Conservation (phyloP, 1,139 yeast species). For the Wickerhamiella pararugosa region DNA sequence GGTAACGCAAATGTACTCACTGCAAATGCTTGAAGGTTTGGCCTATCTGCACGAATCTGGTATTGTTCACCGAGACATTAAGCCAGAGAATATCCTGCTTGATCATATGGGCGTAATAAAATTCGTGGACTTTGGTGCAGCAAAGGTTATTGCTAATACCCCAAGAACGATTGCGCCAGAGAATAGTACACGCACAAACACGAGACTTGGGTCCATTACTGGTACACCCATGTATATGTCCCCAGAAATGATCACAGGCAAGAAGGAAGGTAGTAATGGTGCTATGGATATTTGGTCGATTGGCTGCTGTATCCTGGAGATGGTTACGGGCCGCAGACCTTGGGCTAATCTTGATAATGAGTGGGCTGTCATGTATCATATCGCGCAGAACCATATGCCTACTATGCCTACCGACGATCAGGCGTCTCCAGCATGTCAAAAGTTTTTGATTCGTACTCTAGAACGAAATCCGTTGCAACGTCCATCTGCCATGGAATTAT, state of each 20-base stretch:
- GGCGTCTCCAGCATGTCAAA: conserved; percentile 55
- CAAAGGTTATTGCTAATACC: conserved; percentile 74
- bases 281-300: conserved; percentile 52
- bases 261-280: conserved; percentile 43
- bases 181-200: conserved; percentile 13
- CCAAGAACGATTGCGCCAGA: conserved; percentile 28
- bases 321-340: conserved; percentile 49
- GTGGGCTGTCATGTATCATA: conserved; percentile 97
- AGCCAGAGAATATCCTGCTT: conserved; percentile 83
- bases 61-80: conserved; percentile 92
- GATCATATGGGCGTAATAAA: conserved; percentile 90
- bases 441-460: conserved; percentile 59
- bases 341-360: conserved; percentile 83
- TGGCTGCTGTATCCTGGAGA: conserved; percentile 91
- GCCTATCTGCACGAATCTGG: conserved; percentile 91
- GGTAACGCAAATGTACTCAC: conserved; percentile 77
- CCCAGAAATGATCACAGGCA: conserved; percentile 87
- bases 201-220: conserved; percentile 41
- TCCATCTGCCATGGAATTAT: conserved; percentile 68
- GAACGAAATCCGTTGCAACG: conserved; percentile 72
- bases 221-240: conserved; percentile 99
- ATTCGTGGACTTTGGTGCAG: conserved; percentile 96
- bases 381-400: conserved; percentile 90
- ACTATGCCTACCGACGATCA: conserved; percentile 70
- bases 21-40: conserved; percentile 89